A percentile compares a stretch with the other conserved stretches of the same genome.
phyloP scores from a whole-genome alignment of 805 yeast genomes.

The Kazachstania kunashirensis region DNA sequence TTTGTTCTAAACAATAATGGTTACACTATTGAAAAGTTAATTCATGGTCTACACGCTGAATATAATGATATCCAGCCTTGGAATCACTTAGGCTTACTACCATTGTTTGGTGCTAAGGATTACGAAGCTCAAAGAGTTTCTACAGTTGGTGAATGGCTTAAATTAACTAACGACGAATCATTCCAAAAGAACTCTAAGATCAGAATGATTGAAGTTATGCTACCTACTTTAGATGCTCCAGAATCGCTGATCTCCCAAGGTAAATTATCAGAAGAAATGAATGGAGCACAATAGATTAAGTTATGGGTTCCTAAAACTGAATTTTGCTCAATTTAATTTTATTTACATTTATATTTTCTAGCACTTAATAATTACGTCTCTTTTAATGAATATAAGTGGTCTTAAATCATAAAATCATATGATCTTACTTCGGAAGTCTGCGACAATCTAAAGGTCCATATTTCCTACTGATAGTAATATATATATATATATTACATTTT shows the following conservation, averaged over 20 bases:
- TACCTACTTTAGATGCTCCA: conserved; percentile 61
- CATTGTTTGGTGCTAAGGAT: conserved; percentile 37
- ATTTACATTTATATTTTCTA: too few relatives aligned
- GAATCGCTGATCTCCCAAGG: conserved; percentile 54
- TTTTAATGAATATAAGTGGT: too few relatives aligned
- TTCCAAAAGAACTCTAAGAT: conserved; percentile 47
- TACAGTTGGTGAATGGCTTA: conserved; percentile 47
- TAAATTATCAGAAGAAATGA: conserved; percentile 41
- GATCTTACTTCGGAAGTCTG: too few relatives aligned
- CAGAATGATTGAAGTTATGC: conserved; percentile 55
- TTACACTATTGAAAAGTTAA: conserved; percentile 62
- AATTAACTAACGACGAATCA: conserved; percentile 34
- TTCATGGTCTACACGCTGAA: conserved; percentile 52
- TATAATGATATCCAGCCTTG: conserved; percentile 59
- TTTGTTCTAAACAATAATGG: conserved; percentile 64
- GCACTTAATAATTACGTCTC: too few relatives aligned
- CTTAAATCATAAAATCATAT: too few relatives aligned
- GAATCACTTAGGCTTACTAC: conserved; percentile 49
- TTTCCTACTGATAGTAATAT: too few relatives aligned
- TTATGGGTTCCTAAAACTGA: too few relatives aligned
- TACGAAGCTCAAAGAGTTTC: conserved; percentile 44
- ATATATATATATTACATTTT: too few relatives aligned
- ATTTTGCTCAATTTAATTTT: too few relatives aligned
- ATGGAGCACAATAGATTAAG: conserved; percentile 28
- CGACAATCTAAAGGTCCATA: too few relatives aligned